Percentiles rank a stretch among this genome's conserved stretches.
Conservation (phyloP, 2,329 filamentous ascomycete genomes). For the Paecilomyces sp. region DNA sequence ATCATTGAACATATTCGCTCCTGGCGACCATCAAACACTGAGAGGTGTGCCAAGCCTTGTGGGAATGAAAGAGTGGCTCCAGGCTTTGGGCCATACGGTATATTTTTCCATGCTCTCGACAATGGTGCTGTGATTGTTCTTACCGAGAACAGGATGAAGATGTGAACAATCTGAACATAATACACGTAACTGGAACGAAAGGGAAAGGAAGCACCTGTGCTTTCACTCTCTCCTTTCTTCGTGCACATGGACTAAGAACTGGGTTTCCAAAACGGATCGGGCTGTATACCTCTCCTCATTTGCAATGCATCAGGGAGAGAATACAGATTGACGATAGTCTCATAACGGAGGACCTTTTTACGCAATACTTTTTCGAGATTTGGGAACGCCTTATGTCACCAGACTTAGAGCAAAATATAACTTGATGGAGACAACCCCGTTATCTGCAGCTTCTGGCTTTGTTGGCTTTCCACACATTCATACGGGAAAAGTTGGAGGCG, state of each 20-base stretch:
- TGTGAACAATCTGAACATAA: conserved; percentile 55
- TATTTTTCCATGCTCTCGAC: not conserved
- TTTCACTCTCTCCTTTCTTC: conserved; percentile 48
- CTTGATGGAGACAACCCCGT: conserved; percentile 24
- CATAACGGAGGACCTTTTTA: conserved; percentile 13
- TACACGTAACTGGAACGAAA: conserved; percentile 70
- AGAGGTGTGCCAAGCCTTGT: conserved; percentile 20
- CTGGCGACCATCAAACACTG: conserved; percentile 5
- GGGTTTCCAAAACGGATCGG: conserved; percentile 19
- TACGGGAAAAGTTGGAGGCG: conserved; percentile 54
- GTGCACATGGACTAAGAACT: conserved; percentile 21
- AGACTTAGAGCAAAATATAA: not conserved
- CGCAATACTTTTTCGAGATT: conserved; percentile 22
- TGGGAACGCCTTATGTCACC: conserved; percentile 26
- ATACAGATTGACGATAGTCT: conserved; percentile 29
- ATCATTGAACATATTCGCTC: too few species aligned
- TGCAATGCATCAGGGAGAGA: conserved; percentile 25
- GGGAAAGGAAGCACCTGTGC: conserved; percentile 69
- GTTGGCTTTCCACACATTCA: conserved; percentile 59
- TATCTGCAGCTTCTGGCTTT: conserved; percentile 54
- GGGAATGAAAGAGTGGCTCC: conserved; percentile 26
- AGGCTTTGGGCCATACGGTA: conserved; percentile 23
- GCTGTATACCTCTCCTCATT: conserved; percentile 20
- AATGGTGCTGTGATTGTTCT: too few species aligned
- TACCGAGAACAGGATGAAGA: conserved; percentile 28